phyloP scores from a whole-genome alignment of 148 eudicot genomes.

The Rhododendron mucronatum region DNA sequence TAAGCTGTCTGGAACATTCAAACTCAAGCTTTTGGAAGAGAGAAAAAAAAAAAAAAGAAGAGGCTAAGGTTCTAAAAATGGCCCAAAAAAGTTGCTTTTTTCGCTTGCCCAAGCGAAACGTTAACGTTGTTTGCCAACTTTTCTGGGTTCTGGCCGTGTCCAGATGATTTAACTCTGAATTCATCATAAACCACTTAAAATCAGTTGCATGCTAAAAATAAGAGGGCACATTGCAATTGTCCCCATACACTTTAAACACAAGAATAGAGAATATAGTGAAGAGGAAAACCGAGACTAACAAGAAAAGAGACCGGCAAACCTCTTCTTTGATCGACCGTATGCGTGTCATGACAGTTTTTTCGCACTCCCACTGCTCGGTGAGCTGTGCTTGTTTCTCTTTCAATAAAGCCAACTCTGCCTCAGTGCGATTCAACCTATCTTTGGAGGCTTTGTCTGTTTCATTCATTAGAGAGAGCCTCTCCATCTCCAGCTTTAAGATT shows the following conservation, averaged over 20 bases:
- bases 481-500: conserved; percentile 92
- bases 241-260: background rate
- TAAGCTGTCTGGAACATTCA: background rate
- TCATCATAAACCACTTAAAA: background rate
- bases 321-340: conserved; percentile 94
- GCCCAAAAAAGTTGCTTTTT: background rate
- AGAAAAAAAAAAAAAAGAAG: no score
- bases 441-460: conserved; percentile 91
- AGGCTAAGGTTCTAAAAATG: background rate
- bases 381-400: conserved; percentile 72
- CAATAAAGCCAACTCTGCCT: conserved; percentile 63
- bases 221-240: background rate
- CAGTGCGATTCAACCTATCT: conserved; percentile 79
- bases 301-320: conserved; percentile 27
- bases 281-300: background rate
- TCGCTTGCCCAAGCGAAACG: background rate
- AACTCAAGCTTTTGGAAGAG: background rate
- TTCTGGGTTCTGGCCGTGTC: background rate
- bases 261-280: background rate
- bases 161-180: background rate
- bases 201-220: background rate
- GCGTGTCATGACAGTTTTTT: conserved; percentile 80
- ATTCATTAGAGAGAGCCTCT: conserved; percentile 77
- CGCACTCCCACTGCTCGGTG: conserved; percentile 91
- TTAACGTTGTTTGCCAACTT: background rate